Percentiles rank a stretch among this genome's conserved stretches.
phyloP scores from a whole-genome alignment of 2,329 filamentous ascomycete species.

The Ascomycota sp. region DNA sequence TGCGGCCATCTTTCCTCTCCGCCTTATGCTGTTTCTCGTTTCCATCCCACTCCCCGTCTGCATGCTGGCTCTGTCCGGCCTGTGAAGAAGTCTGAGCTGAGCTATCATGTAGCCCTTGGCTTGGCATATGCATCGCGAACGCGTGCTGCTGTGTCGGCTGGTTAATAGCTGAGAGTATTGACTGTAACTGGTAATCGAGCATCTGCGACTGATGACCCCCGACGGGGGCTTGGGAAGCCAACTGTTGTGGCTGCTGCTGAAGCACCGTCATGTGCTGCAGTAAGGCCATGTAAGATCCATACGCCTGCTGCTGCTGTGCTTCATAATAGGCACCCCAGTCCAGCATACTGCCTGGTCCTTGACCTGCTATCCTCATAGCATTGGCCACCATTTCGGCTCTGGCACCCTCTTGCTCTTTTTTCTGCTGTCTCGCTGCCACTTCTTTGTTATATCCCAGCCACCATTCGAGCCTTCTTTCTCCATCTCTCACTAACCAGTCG shows the following conservation, averaged over 20 bases:
- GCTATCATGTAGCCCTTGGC: conserved; percentile 9
- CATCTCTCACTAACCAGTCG: conserved; percentile 26
- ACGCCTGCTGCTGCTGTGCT: conserved; percentile 9
- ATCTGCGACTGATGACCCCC: conserved; percentile 9
- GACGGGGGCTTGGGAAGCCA: neutral
- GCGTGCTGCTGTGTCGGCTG: conserved; percentile 12
- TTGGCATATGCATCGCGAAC: too few species aligned
- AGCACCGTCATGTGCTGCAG: conserved; percentile 19
- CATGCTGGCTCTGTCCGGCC: conserved; percentile 10
- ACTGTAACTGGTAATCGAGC: conserved; percentile 19
- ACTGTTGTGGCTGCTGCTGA: conserved; percentile 7
- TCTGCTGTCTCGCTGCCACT: conserved; percentile 15
- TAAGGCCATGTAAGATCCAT: conserved; percentile 21
- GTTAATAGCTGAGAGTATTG: conserved; percentile 21
- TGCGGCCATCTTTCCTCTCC: conserved; percentile 17
- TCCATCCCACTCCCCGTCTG: conserved; percentile 15
- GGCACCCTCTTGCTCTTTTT: conserved; percentile 9
- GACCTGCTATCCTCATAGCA: conserved; percentile 8
- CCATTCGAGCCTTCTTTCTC: conserved; percentile 30
- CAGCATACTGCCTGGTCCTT: conserved; percentile 4
- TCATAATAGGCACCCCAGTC: conserved; percentile 11
- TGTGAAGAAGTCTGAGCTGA: conserved; percentile 13
- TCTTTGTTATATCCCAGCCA: conserved; percentile 26
- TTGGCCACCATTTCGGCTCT: conserved; percentile 13
- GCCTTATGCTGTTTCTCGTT: conserved; percentile 11